Conservation (phyloP, 2,329 filamentous ascomycete genomes). For the Parascedosporium putredinis region DNA sequence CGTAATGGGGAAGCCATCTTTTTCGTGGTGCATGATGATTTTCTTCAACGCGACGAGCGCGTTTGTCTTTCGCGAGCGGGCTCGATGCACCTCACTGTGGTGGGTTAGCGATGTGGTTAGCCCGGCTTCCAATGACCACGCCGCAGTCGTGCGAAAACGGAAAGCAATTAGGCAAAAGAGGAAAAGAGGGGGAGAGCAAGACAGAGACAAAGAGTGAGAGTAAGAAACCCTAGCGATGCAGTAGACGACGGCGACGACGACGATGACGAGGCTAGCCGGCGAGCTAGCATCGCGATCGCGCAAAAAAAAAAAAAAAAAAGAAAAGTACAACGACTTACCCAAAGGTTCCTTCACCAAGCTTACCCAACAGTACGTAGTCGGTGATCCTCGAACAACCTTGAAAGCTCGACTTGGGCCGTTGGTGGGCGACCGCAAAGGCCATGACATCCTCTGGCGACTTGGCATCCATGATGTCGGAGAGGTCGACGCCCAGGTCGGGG, state of each 20-base stretch:
- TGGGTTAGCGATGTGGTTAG: too few relatives aligned
- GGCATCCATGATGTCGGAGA: slow-evolving; percentile 7
- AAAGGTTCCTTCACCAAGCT: slow-evolving; percentile 92
- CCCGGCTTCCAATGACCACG: too few relatives aligned
- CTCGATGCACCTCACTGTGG: slow-evolving; percentile 77
- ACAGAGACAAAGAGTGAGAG: too few relatives aligned
- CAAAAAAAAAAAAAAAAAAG: too few relatives aligned
- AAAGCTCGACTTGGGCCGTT: slow-evolving; percentile 53
- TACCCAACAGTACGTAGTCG: slow-evolving; percentile 70
- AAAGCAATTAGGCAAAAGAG: too few relatives aligned
- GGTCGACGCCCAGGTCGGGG: too few relatives aligned
- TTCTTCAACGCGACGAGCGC: slow-evolving; percentile 85
- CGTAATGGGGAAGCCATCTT: slow-evolving; percentile 98
- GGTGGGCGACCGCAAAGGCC: slow-evolving; percentile 45
- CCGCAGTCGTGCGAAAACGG: too few relatives aligned
- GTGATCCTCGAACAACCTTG: slow-evolving; percentile 73
- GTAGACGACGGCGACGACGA: too few relatives aligned
- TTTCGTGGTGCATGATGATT: slow-evolving; percentile 99
- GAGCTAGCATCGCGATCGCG: too few relatives aligned
- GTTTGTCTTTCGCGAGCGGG: slow-evolving; percentile 63
- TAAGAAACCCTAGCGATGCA: too few relatives aligned
- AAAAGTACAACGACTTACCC: slow-evolving; percentile 62
- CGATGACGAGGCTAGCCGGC: too few relatives aligned
- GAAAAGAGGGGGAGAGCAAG: too few relatives aligned
- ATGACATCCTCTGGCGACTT: slow-evolving; percentile 3